A percentile compares a stretch with the other conserved stretches of the same genome.
These are phyloP conservation scores for Actinomortierella wolfii DNA, from an alignment of 371 early-diverging fungal species.

Conservation along the genomic window DNA sequence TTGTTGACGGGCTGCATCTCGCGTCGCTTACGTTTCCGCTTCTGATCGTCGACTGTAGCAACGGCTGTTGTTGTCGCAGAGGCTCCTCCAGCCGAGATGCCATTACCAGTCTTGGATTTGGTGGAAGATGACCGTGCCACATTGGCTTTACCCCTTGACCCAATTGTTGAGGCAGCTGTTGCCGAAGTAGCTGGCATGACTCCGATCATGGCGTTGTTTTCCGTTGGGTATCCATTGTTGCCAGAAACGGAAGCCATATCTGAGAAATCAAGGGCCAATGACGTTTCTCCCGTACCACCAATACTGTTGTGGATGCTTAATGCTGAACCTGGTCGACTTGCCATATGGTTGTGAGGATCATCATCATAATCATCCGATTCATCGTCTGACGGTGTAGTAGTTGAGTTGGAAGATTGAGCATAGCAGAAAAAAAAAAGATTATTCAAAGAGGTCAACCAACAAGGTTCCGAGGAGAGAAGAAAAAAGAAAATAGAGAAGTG, in stretches of 20 bases:
- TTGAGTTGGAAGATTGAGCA: background rate
- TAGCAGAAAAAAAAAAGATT: conserved; percentile 1
- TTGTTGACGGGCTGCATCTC: conserved; percentile 72
- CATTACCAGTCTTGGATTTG: background rate
- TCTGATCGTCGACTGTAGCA: conserved; percentile 18
- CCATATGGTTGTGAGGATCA: conserved; percentile 24
- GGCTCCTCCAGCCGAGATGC: background rate
- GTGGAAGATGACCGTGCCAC: background rate
- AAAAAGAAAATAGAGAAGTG: conserved; percentile 8
- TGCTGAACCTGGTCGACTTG: conserved; percentile 39
- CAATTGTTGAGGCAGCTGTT: conserved; percentile 2
- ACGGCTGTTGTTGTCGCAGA: background rate
- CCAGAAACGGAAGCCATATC: conserved; percentile 35
- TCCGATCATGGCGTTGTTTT: background rate
- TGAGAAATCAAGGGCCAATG: conserved; percentile 29
- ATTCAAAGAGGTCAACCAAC: background rate
- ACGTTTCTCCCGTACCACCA: conserved; percentile 34
- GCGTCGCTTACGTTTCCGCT: conserved; percentile 59
- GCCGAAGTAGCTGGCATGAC: background rate
- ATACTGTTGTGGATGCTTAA: conserved; percentile 40
- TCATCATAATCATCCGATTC: conserved; percentile 40
- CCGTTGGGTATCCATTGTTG: background rate
- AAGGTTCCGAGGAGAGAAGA: conserved; percentile 4
- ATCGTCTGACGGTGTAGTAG: conserved; percentile 10
- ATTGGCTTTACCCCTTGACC: background rate